Conservation (phyloP, 148 eudicot species). For the Fallopia convolvulus region DNA sequence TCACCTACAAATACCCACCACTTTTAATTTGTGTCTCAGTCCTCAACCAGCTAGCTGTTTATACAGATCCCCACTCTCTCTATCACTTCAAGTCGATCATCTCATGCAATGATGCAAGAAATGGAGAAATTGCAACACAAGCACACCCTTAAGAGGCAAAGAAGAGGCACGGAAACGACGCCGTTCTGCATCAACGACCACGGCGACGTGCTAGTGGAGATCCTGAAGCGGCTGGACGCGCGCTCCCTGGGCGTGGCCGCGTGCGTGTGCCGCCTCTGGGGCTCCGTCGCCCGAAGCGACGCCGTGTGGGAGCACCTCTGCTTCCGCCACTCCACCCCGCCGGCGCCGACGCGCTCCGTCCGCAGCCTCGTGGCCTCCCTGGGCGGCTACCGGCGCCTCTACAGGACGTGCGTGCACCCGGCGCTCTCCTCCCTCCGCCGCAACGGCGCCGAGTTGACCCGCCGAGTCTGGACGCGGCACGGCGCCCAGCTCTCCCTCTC, state of each 20-base stretch:
- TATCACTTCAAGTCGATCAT: neutral
- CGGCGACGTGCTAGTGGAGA: slow-evolving; percentile 53
- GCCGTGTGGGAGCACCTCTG: slow-evolving; percentile 79
- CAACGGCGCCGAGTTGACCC: slow-evolving; percentile 17
- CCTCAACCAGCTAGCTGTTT: neutral
- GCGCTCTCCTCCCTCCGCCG: slow-evolving; percentile 18
- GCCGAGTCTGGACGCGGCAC: slow-evolving; percentile 43
- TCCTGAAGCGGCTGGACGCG: slow-evolving; percentile 58
- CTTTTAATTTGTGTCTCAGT: neutral
- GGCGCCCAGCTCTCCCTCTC: slow-evolving; percentile 76
- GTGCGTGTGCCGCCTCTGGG: slow-evolving; percentile 72
- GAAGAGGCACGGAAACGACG: neutral
- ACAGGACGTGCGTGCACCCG: slow-evolving; percentile 54
- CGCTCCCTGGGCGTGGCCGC: slow-evolving; percentile 51
- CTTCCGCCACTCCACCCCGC: slow-evolving; percentile 59
- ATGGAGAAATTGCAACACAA: neutral
- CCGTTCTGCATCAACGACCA: slow-evolving; percentile 57
- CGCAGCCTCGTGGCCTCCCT: slow-evolving; percentile 51
- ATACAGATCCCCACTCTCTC: slow-evolving; percentile 6
- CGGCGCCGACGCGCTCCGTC: slow-evolving; percentile 19
- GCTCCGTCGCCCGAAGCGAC: slow-evolving; percentile 39
- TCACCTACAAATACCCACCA: slow-evolving; percentile 21
- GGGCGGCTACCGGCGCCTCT: slow-evolving; percentile 74
- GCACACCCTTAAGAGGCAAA: neutral
- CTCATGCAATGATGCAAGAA: neutral